Evolutionary conservation across 176 grass and related monocot genomes (phyloP).

Genomic region (Tuctoria greenei): DNA sequence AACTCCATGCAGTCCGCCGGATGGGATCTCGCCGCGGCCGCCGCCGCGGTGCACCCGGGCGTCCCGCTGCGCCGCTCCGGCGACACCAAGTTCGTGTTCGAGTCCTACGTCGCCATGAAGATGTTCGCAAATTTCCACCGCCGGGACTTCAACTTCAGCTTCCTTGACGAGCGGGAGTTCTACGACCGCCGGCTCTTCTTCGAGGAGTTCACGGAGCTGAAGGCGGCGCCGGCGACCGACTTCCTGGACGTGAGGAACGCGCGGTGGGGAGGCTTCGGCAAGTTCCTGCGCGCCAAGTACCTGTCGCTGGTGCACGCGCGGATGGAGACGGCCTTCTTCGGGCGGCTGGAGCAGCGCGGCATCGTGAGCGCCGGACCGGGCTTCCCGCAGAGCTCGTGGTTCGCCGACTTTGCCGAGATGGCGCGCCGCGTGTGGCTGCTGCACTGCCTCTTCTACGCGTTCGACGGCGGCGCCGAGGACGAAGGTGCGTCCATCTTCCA

Average conservation of each 20-base stretch:
- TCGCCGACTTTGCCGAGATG: constrained; percentile 80
- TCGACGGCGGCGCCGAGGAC: constrained; percentile 55
- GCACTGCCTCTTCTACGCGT: constrained; percentile 87
- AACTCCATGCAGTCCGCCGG: constrained; percentile 71
- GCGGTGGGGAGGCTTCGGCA: constrained; percentile 57
- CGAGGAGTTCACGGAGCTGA: constrained; percentile 82
- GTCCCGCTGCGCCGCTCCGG: constrained; percentile 30
- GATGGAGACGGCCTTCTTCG: constrained; percentile 96
- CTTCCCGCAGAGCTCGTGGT: constrained; percentile 79
- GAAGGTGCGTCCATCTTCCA: constrained; percentile 72
- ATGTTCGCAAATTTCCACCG: constrained; percentile 96
- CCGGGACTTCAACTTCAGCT: constrained; percentile 68
- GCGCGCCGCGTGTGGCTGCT: constrained; percentile 82
- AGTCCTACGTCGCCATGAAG: constrained; percentile 84
- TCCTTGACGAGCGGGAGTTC: constrained; percentile 57
- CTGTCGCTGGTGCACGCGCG: constrained; percentile 79
- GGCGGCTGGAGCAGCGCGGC: constrained; percentile 75
- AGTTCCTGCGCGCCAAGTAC: constrained; percentile 82
- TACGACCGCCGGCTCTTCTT: constrained; percentile 74
- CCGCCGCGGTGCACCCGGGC: constrained; percentile 60
- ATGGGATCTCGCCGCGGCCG: constrained; percentile 71
- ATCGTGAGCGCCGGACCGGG: constrained; percentile 70
- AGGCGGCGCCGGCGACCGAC: constrained; percentile 45
- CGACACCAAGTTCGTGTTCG: constrained; percentile 70
- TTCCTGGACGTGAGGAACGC: constrained; percentile 53